phyloP scores from a whole-genome alignment of 176 grass and related monocot genomes.

The Oryza nivara region DNA sequence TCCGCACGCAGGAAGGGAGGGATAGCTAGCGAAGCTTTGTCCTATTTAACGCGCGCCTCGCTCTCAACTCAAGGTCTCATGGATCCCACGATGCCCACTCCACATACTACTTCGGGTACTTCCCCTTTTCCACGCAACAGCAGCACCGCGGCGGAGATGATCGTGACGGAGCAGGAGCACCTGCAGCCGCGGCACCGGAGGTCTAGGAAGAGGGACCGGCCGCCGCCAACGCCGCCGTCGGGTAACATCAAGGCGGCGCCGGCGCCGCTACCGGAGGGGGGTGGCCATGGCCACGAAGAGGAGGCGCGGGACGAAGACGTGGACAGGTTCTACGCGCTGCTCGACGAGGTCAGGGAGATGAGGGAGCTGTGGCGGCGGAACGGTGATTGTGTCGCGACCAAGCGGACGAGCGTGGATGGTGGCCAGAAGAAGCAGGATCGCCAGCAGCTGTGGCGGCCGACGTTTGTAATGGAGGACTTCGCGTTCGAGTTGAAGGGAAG shows the following conservation, averaged over 20 bases:
- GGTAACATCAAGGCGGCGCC: no score
- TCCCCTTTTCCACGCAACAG: no score
- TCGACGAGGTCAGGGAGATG: background rate
- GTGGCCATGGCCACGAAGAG: background rate
- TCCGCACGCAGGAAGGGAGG: no score
- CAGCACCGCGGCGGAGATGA: no score
- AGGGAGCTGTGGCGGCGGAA: conserved; percentile 7
- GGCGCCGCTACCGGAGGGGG: no score
- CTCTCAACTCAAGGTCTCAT: no score
- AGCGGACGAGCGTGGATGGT: background rate
- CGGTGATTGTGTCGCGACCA: background rate
- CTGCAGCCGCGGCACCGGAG: background rate
- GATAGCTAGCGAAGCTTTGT: no score
- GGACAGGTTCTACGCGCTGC: background rate
- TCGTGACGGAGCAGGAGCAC: background rate
- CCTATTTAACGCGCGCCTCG: no score
- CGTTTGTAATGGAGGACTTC: conserved; percentile 12
- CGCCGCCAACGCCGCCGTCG: no score
- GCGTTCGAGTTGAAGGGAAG: background rate
- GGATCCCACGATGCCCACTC: no score
- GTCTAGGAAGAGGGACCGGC: background rate
- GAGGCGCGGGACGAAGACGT: background rate
- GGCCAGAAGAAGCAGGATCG: background rate
- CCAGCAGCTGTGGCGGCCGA: conserved; percentile 6
- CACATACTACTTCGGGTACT: no score